A percentile compares a stretch with the other conserved stretches of the same genome.
phyloP scores from a whole-genome alignment of 2,329 filamentous ascomycete species.

The Lecanicillium sp. region DNA sequence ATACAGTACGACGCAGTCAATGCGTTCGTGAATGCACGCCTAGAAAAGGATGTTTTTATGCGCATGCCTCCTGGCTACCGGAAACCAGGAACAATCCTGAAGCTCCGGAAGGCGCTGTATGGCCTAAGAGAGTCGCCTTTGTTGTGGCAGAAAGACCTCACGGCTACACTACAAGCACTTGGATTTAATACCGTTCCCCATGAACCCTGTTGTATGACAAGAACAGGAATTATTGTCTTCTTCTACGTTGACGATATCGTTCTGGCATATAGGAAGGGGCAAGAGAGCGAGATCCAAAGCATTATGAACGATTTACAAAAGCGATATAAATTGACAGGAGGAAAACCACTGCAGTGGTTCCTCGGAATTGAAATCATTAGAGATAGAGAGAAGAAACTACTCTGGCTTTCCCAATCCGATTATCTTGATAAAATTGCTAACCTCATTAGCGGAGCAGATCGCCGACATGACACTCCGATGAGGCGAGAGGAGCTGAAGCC shows the following conservation, averaged over 20 bases:
- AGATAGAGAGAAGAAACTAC: slow-evolving; percentile 3
- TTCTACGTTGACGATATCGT: slow-evolving; percentile 14
- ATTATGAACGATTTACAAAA: slow-evolving; percentile 1
- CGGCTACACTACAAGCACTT: slow-evolving; percentile 1
- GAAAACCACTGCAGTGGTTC: slow-evolving; percentile 9
- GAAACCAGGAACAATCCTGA: slow-evolving; percentile 2
- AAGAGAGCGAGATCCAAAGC: neutral
- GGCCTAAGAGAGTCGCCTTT: slow-evolving; percentile 9
- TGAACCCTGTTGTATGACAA: slow-evolving; percentile 8
- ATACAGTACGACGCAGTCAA: slow-evolving; percentile 13
- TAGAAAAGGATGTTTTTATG: neutral
- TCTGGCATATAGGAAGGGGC: slow-evolving; percentile 7
- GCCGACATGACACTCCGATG: neutral
- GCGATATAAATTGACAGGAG: slow-evolving; percentile 7
- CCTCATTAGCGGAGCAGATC: neutral
- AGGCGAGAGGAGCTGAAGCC: neutral
- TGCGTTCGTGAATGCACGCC: slow-evolving; percentile 11
- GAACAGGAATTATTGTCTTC: slow-evolving; percentile 10
- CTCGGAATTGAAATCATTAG: slow-evolving; percentile 8
- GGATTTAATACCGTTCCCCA: slow-evolving; percentile 4
- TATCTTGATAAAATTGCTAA: slow-evolving; percentile 10
- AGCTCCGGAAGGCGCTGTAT: slow-evolving; percentile 12
- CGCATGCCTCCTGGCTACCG: slow-evolving; percentile 8
- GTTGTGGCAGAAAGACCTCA: slow-evolving; percentile 12
- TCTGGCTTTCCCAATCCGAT: slow-evolving; percentile 8